A percentile compares a stretch with the other conserved stretches of the same genome.
These are phyloP conservation scores for Debaryomyces sp. DNA, from an alignment of 1,139 yeast genomes.

Conservation along the genomic window DNA sequence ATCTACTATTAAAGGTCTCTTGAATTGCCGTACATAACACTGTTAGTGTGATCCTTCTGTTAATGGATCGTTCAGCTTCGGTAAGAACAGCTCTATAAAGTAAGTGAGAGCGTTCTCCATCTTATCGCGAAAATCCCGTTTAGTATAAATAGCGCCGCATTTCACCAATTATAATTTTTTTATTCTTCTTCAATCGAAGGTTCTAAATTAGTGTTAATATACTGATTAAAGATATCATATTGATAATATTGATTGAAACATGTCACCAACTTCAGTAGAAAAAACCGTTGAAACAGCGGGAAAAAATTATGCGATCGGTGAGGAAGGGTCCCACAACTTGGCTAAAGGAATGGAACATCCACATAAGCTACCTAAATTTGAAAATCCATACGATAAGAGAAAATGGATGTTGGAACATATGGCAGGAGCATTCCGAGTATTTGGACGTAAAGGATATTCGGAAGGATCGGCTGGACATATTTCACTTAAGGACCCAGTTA, in stretches of 20 bases:
- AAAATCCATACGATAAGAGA: conserved; percentile 53
- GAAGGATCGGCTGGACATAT: conserved; percentile 85
- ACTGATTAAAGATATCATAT: too few relatives aligned
- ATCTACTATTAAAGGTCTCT: background rate
- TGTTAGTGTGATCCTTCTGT: background rate
- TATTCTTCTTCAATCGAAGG: background rate
- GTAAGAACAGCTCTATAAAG: background rate
- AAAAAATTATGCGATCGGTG: conserved; percentile 27
- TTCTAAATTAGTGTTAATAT: background rate
- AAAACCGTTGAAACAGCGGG: background rate
- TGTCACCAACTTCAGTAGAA: conserved; percentile 6
- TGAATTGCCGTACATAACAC: background rate
- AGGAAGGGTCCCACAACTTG: conserved; percentile 50
- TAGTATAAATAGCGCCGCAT: conserved; percentile 4
- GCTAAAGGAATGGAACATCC: conserved; percentile 53
- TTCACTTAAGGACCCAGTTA: conserved; percentile 75
- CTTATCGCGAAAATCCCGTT: background rate
- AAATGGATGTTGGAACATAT: conserved; percentile 70
- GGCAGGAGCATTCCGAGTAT: conserved; percentile 84
- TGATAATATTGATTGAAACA: background rate
- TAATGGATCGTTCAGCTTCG: background rate
- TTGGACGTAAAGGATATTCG: conserved; percentile 70
- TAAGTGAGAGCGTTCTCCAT: conserved; percentile 3
- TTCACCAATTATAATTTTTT: background rate
- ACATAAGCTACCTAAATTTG: conserved; percentile 52